Conservation (phyloP, 331 rosid species). For the Saraca asoca region DNA sequence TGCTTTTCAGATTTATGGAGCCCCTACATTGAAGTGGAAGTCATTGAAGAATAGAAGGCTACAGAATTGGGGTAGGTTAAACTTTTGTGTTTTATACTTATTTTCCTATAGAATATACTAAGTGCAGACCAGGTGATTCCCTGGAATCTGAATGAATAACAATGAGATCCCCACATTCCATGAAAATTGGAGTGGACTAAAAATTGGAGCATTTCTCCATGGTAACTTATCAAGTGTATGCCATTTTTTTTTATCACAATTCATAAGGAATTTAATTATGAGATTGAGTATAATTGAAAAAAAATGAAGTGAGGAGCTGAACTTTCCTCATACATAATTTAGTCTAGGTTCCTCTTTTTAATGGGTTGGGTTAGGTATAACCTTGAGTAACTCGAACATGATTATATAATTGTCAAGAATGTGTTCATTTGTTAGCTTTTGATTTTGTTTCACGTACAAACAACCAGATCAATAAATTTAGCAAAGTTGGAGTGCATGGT, state of each 20-base stretch:
- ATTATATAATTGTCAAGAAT: background rate
- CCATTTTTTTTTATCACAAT: background rate
- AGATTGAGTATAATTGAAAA: background rate
- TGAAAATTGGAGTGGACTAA: background rate
- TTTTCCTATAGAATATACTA: background rate
- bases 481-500: slow-evolving; percentile 6
- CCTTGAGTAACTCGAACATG: background rate
- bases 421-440: background rate
- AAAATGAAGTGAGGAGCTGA: background rate
- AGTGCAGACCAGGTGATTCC: background rate
- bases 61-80: slow-evolving; percentile 87
- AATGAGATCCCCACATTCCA: background rate
- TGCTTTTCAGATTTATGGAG: slow-evolving; percentile 63
- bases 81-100: background rate
- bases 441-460: background rate
- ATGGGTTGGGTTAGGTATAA: background rate
- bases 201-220: slow-evolving; percentile 7
- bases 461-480: background rate
- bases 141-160: background rate
- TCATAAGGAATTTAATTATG: no score
- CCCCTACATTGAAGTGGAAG: slow-evolving; percentile 81
- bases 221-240: background rate
- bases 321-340: slow-evolving; percentile 12
- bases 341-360: background rate
- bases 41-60: slow-evolving; percentile 81